Percentiles rank a stretch among this genome's conserved stretches.
Evolutionary conservation across 2,329 filamentous ascomycete genomes (phyloP).

Genomic region (Dichotomopilus funicola): DNA sequence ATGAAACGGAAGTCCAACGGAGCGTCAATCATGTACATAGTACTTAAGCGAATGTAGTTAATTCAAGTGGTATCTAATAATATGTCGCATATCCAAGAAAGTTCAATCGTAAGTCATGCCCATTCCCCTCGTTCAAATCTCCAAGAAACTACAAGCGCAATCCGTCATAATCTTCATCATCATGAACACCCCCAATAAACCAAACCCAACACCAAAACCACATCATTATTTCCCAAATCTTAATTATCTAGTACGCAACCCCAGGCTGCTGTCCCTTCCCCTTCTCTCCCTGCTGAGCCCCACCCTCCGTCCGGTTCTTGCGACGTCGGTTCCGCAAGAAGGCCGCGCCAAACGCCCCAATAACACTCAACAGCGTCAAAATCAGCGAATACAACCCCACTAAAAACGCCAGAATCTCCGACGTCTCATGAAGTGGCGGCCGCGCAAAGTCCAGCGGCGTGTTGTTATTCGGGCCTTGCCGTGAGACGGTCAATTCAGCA

Average conservation of each 20-base stretch:
- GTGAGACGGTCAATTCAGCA: conserved; percentile 20
- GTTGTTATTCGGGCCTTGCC: conserved; percentile 20
- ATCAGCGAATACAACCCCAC: conserved; percentile 22
- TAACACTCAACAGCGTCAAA: conserved; percentile 18
- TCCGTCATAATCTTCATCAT: too few relatives aligned
- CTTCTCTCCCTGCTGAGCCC: background rate
- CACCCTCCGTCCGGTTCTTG: background rate
- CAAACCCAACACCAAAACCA: too few relatives aligned
- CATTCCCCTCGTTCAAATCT: too few relatives aligned
- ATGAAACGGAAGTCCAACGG: too few relatives aligned
- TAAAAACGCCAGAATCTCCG: conserved; percentile 21
- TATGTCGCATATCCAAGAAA: too few relatives aligned
- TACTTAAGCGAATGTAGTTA: too few relatives aligned
- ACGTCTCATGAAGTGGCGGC: conserved; percentile 22
- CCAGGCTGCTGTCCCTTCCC: background rate
- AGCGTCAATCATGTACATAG: too few relatives aligned
- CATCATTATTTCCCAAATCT: too few relatives aligned
- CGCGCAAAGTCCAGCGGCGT: conserved; percentile 21
- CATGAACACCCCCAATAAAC: too few relatives aligned
- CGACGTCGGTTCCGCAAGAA: conserved; percentile 4
- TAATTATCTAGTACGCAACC: background rate
- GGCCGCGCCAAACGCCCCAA: conserved; percentile 11
- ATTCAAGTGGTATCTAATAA: too few relatives aligned
- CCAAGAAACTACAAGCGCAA: too few relatives aligned
- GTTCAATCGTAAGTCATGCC: too few relatives aligned